Conservation (phyloP, 176 grass and related monocot genomes). For the Eleusine coracana region DNA sequence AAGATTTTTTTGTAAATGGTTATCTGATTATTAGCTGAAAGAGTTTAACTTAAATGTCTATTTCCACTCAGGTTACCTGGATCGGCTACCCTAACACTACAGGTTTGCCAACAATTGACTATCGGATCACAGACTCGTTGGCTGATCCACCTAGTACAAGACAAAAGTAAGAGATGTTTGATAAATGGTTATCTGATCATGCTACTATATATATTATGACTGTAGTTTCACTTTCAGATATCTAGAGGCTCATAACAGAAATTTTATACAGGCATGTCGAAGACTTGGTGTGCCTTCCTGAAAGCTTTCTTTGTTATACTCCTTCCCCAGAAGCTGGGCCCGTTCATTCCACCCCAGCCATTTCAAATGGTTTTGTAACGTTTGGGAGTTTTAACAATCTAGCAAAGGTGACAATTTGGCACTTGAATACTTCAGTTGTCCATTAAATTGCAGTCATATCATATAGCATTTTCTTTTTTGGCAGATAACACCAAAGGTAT, state of each 20-base stretch:
- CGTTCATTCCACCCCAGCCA: slow-evolving; percentile 77
- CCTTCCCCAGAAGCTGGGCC: slow-evolving; percentile 98
- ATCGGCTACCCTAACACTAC: slow-evolving; percentile 99
- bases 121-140: slow-evolving; percentile 86
- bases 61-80: slow-evolving; percentile 78
- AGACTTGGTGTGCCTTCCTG: slow-evolving; percentile 86
- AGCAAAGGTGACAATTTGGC: slow-evolving; percentile 74
- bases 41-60: slow-evolving; percentile 32
- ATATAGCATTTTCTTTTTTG: slow-evolving; percentile 28
- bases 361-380: slow-evolving; percentile 92
- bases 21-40: slow-evolving; percentile 14
- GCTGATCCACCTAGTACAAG: slow-evolving; percentile 74
- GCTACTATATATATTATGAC: background rate
- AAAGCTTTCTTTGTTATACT: slow-evolving; percentile 95
- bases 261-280: slow-evolving; percentile 77
- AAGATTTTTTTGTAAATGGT: slow-evolving; percentile 21
- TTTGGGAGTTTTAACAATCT: slow-evolving; percentile 99
- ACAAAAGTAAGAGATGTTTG: slow-evolving; percentile 68
- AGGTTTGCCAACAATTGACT: slow-evolving; percentile 96
- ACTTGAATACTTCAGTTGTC: slow-evolving; percentile 18
- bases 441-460: slow-evolving; percentile 15
- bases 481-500: slow-evolving; percentile 91
- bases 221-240: background rate
- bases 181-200: background rate
- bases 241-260: slow-evolving; percentile 36